phyloP scores from a whole-genome alignment of 2,329 filamentous ascomycete species.

The Xylogone sp. region DNA sequence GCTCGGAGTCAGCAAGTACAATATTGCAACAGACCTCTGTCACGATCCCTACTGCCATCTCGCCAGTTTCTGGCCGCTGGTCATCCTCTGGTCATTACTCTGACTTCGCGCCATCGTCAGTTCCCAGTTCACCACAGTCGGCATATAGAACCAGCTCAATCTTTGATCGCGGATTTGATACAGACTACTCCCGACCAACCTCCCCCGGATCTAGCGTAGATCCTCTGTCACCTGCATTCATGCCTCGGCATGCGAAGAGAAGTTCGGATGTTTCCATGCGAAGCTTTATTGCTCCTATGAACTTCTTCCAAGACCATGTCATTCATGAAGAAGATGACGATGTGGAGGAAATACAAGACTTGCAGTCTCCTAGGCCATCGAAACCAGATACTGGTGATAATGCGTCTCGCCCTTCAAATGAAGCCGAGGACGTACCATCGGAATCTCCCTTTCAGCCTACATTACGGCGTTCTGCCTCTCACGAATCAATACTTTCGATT shows the following conservation, averaged over 20 bases:
- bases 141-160: conserved; percentile 67
- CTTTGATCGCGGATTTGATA: conserved; percentile 65
- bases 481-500: conserved; percentile 86
- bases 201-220: conserved; percentile 76
- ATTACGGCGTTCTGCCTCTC: conserved; percentile 67
- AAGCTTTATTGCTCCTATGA: conserved; percentile 34
- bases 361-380: conserved; percentile 16
- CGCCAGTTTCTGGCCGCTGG: conserved; percentile 52
- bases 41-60: conserved; percentile 44
- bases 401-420: conserved; percentile 14
- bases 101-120: conserved; percentile 66
- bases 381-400: conserved; percentile 19
- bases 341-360: conserved; percentile 21
- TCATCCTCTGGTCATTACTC: conserved; percentile 57
- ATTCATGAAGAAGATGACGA: conserved; percentile 34
- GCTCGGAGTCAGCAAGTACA: conserved; percentile 33
- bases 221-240: conserved; percentile 61
- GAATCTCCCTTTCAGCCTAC: conserved; percentile 34
- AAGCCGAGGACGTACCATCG: conserved; percentile 6
- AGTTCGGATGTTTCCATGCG: conserved; percentile 51
- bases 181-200: conserved; percentile 69
- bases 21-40: conserved; percentile 42
- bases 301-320: conserved; percentile 31
- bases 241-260: conserved; percentile 52
- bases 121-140: conserved; percentile 78